Evolutionary conservation across 176 grass and related monocot genomes (phyloP).

Genomic region (Elymus sibiricus): DNA sequence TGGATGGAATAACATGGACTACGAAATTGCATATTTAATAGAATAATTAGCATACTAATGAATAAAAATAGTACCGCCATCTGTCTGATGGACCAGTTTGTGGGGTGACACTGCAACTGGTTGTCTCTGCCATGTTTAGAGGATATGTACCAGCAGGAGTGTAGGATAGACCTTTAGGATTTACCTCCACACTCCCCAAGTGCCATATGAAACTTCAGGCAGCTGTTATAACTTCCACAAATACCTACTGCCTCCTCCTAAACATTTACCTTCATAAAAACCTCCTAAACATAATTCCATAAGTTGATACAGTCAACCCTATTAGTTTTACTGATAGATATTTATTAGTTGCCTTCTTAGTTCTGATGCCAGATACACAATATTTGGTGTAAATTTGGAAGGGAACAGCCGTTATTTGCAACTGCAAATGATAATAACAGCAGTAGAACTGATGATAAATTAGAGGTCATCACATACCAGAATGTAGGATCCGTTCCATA

Average conservation of each 20-base stretch:
- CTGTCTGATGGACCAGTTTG: background rate
- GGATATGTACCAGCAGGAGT: background rate
- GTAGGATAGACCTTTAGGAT: background rate
- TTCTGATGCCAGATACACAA: background rate
- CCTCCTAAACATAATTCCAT: background rate
- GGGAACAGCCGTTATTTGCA: background rate
- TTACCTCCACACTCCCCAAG: background rate
- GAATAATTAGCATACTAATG: background rate
- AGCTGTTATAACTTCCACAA: background rate
- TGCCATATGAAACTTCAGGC: background rate
- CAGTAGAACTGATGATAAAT: background rate
- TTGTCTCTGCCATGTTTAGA: background rate
- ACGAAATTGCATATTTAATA: background rate
- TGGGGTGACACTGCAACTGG: background rate
- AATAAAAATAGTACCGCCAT: background rate
- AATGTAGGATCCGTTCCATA: background rate
- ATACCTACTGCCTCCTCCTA: background rate
- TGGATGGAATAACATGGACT: constrained; percentile 8
- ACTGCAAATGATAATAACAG: background rate
- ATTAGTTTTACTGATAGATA: background rate
- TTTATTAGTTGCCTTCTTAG: background rate
- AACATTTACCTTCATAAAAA: background rate
- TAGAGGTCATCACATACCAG: background rate
- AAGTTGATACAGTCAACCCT: background rate
- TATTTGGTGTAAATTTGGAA: constrained; percentile 1